Percentiles rank a stretch among this genome's conserved stretches.
phyloP scores from a whole-genome alignment of 495 filamentous ascomycete species.

The Glarea lozoyensis region DNA sequence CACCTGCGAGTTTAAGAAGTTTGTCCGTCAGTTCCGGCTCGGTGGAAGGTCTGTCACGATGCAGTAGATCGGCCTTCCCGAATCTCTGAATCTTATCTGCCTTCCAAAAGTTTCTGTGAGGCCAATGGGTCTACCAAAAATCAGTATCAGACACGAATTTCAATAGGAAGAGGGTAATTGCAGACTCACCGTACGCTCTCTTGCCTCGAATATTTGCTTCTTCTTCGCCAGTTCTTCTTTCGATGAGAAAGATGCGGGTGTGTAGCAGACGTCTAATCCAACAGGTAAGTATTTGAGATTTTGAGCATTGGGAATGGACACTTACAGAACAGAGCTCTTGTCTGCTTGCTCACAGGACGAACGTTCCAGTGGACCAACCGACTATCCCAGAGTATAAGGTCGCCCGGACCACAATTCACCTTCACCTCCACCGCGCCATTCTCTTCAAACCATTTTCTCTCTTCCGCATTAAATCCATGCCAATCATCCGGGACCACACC shows the following conservation, averaged over 20 bases:
- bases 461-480: constrained; percentile 23
- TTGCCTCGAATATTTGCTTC: constrained; percentile 28
- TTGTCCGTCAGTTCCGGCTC: constrained; percentile 6
- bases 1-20: constrained; percentile 9
- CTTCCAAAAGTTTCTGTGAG: constrained; percentile 25
- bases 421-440: constrained; percentile 26
- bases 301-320: constrained; percentile 12
- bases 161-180: neutral
- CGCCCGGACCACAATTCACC: constrained; percentile 30
- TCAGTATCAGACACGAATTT: neutral
- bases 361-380: constrained; percentile 27
- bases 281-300: constrained; percentile 23
- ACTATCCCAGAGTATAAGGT: constrained; percentile 35
- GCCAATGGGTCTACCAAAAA: constrained; percentile 31
- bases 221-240: constrained; percentile 26
- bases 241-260: constrained; percentile 25
- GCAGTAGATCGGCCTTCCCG: constrained; percentile 7
- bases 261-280: constrained; percentile 32
- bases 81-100: constrained; percentile 3
- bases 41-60: constrained; percentile 4
- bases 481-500: constrained; percentile 22
- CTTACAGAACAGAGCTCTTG: constrained; percentile 8
- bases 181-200: constrained; percentile 15
- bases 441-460: constrained; percentile 27
- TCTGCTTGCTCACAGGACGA: constrained; percentile 2